Base-by-base conservation (phyloP, 768 basidiomycete genomes). In the Mycena rebaudengoi region DNA sequence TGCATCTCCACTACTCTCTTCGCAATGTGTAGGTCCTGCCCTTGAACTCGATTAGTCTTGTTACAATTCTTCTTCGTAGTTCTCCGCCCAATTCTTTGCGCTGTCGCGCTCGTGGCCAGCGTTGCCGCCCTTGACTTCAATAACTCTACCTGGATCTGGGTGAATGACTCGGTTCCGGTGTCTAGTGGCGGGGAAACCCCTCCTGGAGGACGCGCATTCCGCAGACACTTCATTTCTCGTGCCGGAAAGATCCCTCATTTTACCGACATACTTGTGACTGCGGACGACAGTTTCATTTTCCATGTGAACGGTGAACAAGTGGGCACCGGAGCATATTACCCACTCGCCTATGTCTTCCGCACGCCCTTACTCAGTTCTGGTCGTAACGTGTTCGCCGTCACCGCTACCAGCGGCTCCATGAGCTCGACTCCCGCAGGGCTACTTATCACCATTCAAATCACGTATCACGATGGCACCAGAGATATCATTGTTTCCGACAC, bases 351-450 rank as follows among this genome's bases (percentile, higher is more conserved):
- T 12, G 56, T 60, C 10, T 78, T 74, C 57, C 73, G 74, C 32
- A 69, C 75, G 13, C 66, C 66, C 23, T 70, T 78, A 18, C 58
- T 51, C 23, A 7, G 3, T 2, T 45, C 73, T 8, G 37, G 54
- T 13, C 71, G 67, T 58, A 79, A 78, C 50, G 73, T 75, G 51
- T 78, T 79, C 45, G 78, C 78, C 7, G 69, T 78, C 6, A 62
- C 69, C 13, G 76, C 69, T 7, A 69, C 58, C 23, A 71, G 70
- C 30, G 41, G 35, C 0, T 18, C 8, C 26, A 35, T 29, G 5
- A 37, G 58, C 18, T 37, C 53, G 30, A 73, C 69, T 44, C 67
- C 75, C 6, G 75, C 76, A 0, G 76, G 74, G 4, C 48, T 76
- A 1, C 65, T 78, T 23, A 69, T 72, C 3, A 72, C 73, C 18